A percentile compares a stretch with the other conserved stretches of the same genome.
These are phyloP conservation scores for Chaetomidium leptoderma DNA, from an alignment of 495 filamentous ascomycete genomes.

Conservation along the genomic window DNA sequence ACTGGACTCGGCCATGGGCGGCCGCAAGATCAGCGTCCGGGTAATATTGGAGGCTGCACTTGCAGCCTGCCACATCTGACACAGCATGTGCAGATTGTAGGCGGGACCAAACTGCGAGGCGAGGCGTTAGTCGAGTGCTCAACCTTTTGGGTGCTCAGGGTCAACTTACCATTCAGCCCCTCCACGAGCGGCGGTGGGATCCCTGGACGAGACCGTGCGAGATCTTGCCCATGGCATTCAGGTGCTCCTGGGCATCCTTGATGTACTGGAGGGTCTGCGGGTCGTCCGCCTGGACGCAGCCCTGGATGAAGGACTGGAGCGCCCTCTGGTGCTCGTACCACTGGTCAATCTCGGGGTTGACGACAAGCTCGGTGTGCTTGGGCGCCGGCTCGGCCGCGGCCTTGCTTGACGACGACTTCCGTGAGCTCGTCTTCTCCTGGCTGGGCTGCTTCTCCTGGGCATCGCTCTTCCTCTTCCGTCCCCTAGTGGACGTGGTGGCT, in stretches of 20 bases:
- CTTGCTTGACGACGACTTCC: constrained; percentile 38
- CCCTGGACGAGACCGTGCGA: constrained; percentile 26
- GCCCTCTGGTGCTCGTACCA: constrained; percentile 49
- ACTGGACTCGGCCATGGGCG: not conserved
- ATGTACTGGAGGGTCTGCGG: constrained; percentile 42
- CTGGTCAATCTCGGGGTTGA: constrained; percentile 38
- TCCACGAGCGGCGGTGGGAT: constrained; percentile 29
- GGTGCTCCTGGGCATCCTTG: constrained; percentile 42
- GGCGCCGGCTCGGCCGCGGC: constrained; percentile 24
- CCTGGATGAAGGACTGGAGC: constrained; percentile 40
- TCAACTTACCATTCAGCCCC: constrained; percentile 23
- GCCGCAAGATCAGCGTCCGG: not conserved
- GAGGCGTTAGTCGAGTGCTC: not conserved
- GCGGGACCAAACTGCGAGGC: not conserved
- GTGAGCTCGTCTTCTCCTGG: constrained; percentile 37
- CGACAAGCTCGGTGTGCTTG: constrained; percentile 29
- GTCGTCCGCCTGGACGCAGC: constrained; percentile 44
- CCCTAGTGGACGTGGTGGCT: constrained; percentile 34
- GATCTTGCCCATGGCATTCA: constrained; percentile 43
- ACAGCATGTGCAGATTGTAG: not conserved
- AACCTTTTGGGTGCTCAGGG: no score
- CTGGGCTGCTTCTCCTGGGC: constrained; percentile 33
- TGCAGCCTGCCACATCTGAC: not conserved
- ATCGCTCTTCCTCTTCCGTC: constrained; percentile 49
- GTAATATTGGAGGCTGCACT: constrained; percentile 3